Percentiles rank a stretch among this genome's conserved stretches.
phyloP scores from a whole-genome alignment of 768 basidiomycete genomes.

The Boletales sp. region DNA sequence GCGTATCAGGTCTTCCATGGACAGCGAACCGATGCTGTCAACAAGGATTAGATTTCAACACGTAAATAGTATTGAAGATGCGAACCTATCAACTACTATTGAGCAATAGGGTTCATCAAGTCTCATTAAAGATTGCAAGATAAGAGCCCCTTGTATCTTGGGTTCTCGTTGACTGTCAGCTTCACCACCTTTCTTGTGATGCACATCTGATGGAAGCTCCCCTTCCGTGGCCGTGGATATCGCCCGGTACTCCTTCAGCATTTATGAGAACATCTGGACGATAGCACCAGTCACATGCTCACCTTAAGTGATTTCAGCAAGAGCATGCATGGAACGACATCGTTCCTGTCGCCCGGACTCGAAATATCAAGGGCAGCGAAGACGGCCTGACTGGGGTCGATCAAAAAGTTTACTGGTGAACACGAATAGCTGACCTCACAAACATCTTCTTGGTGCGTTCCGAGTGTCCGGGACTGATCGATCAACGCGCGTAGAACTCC shows the following conservation, averaged over 20 bases:
- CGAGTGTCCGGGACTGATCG: slow-evolving; percentile 57
- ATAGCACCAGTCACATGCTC: slow-evolving; percentile 9
- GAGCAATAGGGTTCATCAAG: slow-evolving; percentile 65
- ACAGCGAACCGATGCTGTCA: slow-evolving; percentile 54
- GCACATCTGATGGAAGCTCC: slow-evolving; percentile 11
- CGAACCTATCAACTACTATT: slow-evolving; percentile 67
- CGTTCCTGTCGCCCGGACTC: slow-evolving; percentile 42
- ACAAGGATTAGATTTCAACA: slow-evolving; percentile 4
- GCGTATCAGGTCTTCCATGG: slow-evolving; percentile 54
- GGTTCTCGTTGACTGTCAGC: slow-evolving; percentile 48
- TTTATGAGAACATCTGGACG: background rate
- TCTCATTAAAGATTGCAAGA: slow-evolving; percentile 79
- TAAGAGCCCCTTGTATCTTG: slow-evolving; percentile 78
- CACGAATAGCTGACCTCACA: slow-evolving; percentile 47
- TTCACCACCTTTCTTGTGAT: slow-evolving; percentile 13
- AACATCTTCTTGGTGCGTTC: slow-evolving; percentile 45
- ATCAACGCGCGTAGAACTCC: slow-evolving; percentile 77
- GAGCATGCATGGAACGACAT: slow-evolving; percentile 68
- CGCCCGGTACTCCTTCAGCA: slow-evolving; percentile 21
- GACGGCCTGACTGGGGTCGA: slow-evolving; percentile 46
- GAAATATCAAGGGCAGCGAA: slow-evolving; percentile 56
- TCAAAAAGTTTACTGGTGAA: background rate
- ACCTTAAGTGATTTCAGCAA: slow-evolving; percentile 50
- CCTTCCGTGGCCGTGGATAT: background rate
- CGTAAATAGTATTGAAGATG: background rate